Percentiles rank a stretch among this genome's conserved stretches.
These are phyloP conservation scores for Tulasnella calospora DNA, from an alignment of 768 basidiomycete genomes.

Conservation along the genomic window DNA sequence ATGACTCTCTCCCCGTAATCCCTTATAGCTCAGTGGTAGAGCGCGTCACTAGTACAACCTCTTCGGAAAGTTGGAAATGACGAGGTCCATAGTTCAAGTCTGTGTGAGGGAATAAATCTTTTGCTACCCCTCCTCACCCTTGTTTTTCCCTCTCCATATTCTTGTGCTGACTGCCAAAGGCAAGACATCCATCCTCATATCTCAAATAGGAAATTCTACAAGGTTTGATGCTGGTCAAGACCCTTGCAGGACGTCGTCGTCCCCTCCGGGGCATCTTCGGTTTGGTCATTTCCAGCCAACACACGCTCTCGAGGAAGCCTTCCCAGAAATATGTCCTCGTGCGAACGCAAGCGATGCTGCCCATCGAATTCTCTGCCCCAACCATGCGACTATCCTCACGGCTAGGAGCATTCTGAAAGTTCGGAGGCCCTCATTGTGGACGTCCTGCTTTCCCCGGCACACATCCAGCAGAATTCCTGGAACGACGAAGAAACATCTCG, in stretches of 20 bases:
- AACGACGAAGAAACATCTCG: neutral
- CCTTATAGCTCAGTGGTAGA: slow-evolving; percentile 41
- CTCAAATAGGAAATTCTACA: neutral
- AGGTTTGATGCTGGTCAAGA: neutral
- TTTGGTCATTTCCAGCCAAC: neutral
- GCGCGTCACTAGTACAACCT: slow-evolving; percentile 39
- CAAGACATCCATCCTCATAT: neutral
- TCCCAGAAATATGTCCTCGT: neutral
- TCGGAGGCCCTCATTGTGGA: neutral
- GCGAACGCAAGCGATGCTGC: neutral
- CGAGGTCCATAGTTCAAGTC: slow-evolving; percentile 26
- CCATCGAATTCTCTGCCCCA: neutral
- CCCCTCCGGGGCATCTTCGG: neutral
- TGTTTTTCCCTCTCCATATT: neutral
- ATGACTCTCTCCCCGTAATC: neutral
- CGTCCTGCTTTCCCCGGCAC: neutral
- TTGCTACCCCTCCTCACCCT: neutral
- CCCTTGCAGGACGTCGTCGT: neutral
- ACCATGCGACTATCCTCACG: slow-evolving; percentile 11
- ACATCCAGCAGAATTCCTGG: neutral
- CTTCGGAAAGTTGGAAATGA: slow-evolving; percentile 8
- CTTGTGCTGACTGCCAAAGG: neutral
- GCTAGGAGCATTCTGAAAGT: neutral
- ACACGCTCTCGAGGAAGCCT: neutral
- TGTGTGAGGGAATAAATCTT: slow-evolving; percentile 22